Base-by-base conservation (phyloP, 2,329 filamentous ascomycete species). In the Cephalotrichum gorgonifer region DNA sequence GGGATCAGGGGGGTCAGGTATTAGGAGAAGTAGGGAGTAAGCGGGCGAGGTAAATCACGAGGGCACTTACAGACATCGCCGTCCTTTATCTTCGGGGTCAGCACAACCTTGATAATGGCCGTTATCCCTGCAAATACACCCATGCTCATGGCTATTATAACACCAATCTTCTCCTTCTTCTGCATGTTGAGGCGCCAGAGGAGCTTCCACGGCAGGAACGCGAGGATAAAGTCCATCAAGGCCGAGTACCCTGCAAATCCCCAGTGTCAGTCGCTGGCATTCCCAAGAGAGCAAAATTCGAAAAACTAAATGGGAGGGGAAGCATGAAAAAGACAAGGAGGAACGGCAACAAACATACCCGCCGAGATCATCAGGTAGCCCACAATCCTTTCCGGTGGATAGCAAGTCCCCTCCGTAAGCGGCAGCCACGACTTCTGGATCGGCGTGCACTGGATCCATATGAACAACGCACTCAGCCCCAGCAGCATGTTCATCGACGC, bases 101-200 rank as follows among this genome's bases (percentile, higher is more conserved):
- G 48, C 2, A 51, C 49, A 3, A 52, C 46, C 33, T 55, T 56
- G 25, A 56, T 48, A 25, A 55, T 51, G 11, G 50, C 53, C 14
- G 54, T 51, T 15, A 54, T 25, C 3, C 52, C 54, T 14, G 54
- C 54, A 15, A 59, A 56, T 17, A 61, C 44, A 25, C 60, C 57
- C 49, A 60, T 50, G 44, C 56, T 58, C 51, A 61, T 58, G 12
- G 57, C 58, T 2, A 54, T 38, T 9, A 56, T 55, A n/a, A 56
- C 56, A 11, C 58, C 51, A 12, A 60, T 50, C 50, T 58, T 61
- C 38, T 61, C 58, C 38, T 56, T 54, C 1, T 52, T 44, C 46
- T 57, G 56, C 57, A 62, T 60, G 26, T 58, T 54, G 2, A 61
- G 49, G 3, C 54, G 54, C 56, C 56, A 55, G 27, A 61, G 43